Percentiles rank a stretch among this genome's conserved stretches.
phyloP scores from a whole-genome alignment of 2,329 filamentous ascomycete species.

The Cladosporium sp. region DNA sequence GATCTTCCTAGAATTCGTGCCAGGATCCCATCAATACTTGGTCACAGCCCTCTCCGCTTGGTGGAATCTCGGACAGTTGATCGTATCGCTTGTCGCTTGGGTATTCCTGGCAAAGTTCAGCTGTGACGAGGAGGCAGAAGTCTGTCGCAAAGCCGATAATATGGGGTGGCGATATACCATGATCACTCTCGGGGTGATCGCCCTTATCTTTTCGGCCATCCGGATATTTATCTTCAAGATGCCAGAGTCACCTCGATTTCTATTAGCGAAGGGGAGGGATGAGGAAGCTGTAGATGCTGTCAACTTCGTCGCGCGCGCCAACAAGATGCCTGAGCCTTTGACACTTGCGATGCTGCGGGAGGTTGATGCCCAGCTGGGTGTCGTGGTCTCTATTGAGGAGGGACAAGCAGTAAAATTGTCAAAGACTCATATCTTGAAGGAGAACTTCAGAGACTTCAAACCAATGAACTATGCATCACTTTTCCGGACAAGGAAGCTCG shows the following conservation, averaged over 20 bases:
- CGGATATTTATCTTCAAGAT: slow-evolving; percentile 53
- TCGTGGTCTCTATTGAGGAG: slow-evolving; percentile 14
- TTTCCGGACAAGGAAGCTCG: slow-evolving; percentile 57
- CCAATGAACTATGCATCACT: slow-evolving; percentile 58
- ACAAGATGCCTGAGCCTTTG: slow-evolving; percentile 28
- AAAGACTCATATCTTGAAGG: slow-evolving; percentile 31
- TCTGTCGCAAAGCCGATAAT: slow-evolving; percentile 36
- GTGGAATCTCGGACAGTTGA: slow-evolving; percentile 77
- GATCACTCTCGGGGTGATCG: slow-evolving; percentile 38
- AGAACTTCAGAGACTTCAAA: slow-evolving; percentile 10
- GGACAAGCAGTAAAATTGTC: slow-evolving; percentile 31
- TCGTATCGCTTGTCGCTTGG: slow-evolving; percentile 68
- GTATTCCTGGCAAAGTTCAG: slow-evolving; percentile 67
- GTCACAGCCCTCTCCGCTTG: slow-evolving; percentile 73
- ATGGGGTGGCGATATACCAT: slow-evolving; percentile 43
- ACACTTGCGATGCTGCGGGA: slow-evolving; percentile 46
- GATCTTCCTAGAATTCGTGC: slow-evolving; percentile 76
- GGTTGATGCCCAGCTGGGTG: slow-evolving; percentile 34
- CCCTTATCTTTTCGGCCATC: slow-evolving; percentile 43
- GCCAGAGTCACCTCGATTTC: slow-evolving; percentile 56
- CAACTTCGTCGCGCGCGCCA: slow-evolving; percentile 50
- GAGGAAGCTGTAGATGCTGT: slow-evolving; percentile 46
- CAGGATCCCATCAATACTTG: slow-evolving; percentile 66
- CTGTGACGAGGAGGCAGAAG: slow-evolving; percentile 33
- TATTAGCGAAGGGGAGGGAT: slow-evolving; percentile 50